Percentiles rank a stretch among this genome's conserved stretches.
phyloP scores from a whole-genome alignment of 2,329 filamentous ascomycete genomes.

The Fusarium pseudonygamai region DNA sequence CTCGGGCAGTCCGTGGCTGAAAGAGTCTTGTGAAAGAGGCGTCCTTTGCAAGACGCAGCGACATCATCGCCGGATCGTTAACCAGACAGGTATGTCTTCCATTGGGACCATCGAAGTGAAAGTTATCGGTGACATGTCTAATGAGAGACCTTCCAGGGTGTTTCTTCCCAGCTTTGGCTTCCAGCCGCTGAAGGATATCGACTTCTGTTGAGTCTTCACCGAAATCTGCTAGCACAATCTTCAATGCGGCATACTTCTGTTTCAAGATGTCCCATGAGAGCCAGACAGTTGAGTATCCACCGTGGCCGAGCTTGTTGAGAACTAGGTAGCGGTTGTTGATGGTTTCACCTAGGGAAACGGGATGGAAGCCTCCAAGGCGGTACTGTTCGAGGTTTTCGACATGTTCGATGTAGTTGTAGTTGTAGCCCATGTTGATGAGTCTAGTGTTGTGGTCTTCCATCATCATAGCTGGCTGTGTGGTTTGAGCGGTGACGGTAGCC shows the following conservation, averaged over 20 bases:
- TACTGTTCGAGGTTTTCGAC: conserved; percentile 38
- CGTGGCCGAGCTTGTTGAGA: conserved; percentile 40
- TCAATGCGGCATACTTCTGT: conserved; percentile 35
- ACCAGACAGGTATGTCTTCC: conserved; percentile 37
- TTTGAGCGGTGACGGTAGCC: conserved; percentile 27
- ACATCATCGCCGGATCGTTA: conserved; percentile 40
- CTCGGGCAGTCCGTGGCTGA: conserved; percentile 32
- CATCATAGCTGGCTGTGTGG: conserved; percentile 17
- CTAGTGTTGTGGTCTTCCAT: conserved; percentile 32
- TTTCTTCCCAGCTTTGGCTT: conserved; percentile 14
- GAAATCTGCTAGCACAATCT: conserved; percentile 37
- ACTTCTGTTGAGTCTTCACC: conserved; percentile 32
- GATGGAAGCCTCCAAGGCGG: conserved; percentile 33
- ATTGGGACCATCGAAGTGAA: conserved; percentile 35
- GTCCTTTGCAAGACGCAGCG: conserved; percentile 33
- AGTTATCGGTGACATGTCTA: conserved; percentile 32
- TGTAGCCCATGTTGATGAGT: conserved; percentile 36
- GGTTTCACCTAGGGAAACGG: conserved; percentile 33
- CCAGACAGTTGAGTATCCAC: conserved; percentile 40
- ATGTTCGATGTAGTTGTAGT: conserved; percentile 35
- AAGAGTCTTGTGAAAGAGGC: conserved; percentile 29
- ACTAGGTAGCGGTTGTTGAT: conserved; percentile 37
- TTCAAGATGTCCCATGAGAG: conserved; percentile 38
- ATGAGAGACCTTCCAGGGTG: conserved; percentile 31
- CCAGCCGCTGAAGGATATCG: conserved; percentile 30